Evolutionary conservation across 2,329 filamentous ascomycete genomes (phyloP).

Genomic region (Trichoderma sp.): DNA sequence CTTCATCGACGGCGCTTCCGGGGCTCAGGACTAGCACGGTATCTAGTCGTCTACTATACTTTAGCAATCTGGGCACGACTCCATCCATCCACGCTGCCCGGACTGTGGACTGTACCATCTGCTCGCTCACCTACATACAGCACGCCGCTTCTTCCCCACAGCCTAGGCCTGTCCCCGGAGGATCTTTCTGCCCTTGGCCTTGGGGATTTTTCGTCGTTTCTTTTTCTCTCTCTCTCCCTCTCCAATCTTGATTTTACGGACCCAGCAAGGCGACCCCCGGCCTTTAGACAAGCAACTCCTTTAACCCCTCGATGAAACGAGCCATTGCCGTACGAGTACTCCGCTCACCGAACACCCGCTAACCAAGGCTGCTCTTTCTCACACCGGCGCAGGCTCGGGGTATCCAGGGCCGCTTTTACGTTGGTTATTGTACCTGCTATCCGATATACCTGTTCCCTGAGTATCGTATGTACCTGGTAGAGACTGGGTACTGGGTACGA

Average conservation of each 20-base stretch:
- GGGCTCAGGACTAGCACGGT: neutral
- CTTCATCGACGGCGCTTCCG: slow-evolving; percentile 8
- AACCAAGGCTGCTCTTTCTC: slow-evolving; percentile 1
- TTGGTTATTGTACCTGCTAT: neutral
- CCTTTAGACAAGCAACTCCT: neutral
- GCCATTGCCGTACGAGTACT: slow-evolving; percentile 19
- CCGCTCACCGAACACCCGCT: slow-evolving; percentile 24
- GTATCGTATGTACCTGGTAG: neutral
- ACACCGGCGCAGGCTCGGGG: slow-evolving; percentile 4
- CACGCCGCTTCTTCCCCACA: slow-evolving; percentile 18
- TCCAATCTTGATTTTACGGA: neutral
- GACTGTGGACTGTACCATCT: too few relatives aligned
- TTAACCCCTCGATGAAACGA: slow-evolving; percentile 32
- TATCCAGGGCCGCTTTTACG: neutral
- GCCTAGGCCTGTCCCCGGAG: neutral
- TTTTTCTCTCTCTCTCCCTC: neutral
- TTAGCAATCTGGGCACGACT: neutral
- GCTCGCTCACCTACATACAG: neutral
- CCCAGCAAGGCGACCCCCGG: slow-evolving; percentile 4
- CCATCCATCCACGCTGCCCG: neutral
- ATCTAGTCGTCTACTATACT: neutral
- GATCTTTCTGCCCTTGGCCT: neutral
- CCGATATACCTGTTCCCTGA: neutral
- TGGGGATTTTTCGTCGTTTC: neutral
- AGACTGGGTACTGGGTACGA: neutral